Base-by-base conservation (phyloP, 2,329 filamentous ascomycete species). In the Neophaeococcomyces mojaviensis region DNA sequence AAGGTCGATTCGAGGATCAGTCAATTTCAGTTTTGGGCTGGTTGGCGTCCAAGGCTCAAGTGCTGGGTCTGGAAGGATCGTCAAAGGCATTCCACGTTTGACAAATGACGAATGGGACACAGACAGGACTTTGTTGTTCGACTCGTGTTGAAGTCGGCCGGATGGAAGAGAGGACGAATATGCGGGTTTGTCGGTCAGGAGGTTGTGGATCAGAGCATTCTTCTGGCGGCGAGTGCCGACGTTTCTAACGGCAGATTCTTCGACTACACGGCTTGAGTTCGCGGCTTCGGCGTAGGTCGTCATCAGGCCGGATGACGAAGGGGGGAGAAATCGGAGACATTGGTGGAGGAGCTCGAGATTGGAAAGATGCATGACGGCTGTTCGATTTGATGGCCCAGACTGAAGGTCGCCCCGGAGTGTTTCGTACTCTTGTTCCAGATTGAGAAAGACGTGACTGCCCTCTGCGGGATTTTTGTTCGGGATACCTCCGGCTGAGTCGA, bases 121-220 rank as follows among this genome's bases (percentile, higher is more conserved):
- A 46, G 51, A 59, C 30, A 62, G 56, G 1, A 66, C 59, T 16
- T 48, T 43, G 15, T 47, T 44, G 22, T 50, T 49, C 15, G 51
- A 46, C 64, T 68, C 53, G 20, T 58, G 57, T n/a, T 55, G 50
- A 26, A 88, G 75, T 39, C 86, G 76, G 33, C 81, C 78, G 5
- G 81, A 74, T 0, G 92, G 92, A 0, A 98, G 72, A 0, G 92
- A 98, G 1, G 92, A 92, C 1, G 92, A 97, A 54, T 88, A 84
- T 12, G 89, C 78, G 0, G 92, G 90, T 59, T 95, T 94, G 66
- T 98, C 92, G 2, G 92, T 98, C 8, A 98, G 76, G 1, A 98
- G 78, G 58, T 96, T 97, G 66, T 98, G 88, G 37, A 98, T 92
- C 1, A 98, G 71, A 0, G 89, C 88, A 58, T 98, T 98, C 59